Evolutionary conservation across 2,329 filamentous ascomycete species (phyloP).

Genomic region (Coleophoma crateriformis): DNA sequence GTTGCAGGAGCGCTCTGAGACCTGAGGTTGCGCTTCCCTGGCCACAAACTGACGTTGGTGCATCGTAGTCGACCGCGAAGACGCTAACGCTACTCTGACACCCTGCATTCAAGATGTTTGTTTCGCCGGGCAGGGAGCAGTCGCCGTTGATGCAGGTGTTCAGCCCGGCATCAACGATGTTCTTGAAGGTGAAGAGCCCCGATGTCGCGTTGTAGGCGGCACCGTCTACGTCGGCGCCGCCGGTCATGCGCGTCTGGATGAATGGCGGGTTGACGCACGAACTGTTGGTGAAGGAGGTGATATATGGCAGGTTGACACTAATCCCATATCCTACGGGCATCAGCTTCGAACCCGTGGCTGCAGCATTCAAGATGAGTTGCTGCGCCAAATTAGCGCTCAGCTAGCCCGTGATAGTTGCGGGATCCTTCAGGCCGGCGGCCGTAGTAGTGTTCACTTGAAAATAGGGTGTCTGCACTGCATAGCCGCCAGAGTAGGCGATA

Average conservation of each 20-base stretch:
- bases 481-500: slow-evolving; percentile 41
- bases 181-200: slow-evolving; percentile 35
- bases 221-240: slow-evolving; percentile 38
- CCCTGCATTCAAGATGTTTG: background rate
- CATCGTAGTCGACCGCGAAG: background rate
- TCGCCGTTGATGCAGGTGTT: slow-evolving; percentile 13
- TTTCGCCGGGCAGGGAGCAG: background rate
- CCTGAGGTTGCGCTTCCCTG: slow-evolving; percentile 14
- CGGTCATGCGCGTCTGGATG: slow-evolving; percentile 41
- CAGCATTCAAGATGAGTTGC: slow-evolving; percentile 32
- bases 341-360: slow-evolving; percentile 22
- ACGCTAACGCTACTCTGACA: background rate
- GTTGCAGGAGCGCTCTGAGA: background rate
- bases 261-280: slow-evolving; percentile 34
- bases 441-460: slow-evolving; percentile 34
- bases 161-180: slow-evolving; percentile 32
- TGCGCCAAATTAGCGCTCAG: slow-evolving; percentile 38
- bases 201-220: slow-evolving; percentile 36
- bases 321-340: slow-evolving; percentile 44
- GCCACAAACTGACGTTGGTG: background rate
- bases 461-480: slow-evolving; percentile 34
- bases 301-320: slow-evolving; percentile 40
- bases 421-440: slow-evolving; percentile 27
- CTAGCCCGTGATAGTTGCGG: slow-evolving; percentile 36
- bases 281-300: slow-evolving; percentile 30